Evolutionary conservation across 768 basidiomycete species (phyloP).

Genomic region (Neoboletus brunneissimus): DNA sequence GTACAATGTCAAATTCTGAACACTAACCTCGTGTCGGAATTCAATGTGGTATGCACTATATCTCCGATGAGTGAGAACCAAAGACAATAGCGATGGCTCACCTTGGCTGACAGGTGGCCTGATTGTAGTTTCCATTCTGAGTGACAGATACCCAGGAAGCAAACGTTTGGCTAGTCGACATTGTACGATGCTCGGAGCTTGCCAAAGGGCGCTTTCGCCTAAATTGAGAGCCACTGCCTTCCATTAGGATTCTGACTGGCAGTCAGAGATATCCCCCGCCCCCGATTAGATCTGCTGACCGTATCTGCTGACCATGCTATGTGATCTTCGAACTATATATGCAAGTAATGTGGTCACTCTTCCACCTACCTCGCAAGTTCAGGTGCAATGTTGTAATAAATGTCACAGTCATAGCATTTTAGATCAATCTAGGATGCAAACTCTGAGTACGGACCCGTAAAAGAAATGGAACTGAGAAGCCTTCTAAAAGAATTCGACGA

Average conservation of each 20-base stretch:
- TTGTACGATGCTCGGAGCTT: slow-evolving; percentile 2
- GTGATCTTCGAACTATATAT: background rate
- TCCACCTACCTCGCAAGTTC: background rate
- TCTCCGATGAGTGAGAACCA: slow-evolving; percentile 11
- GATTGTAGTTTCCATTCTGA: slow-evolving; percentile 12
- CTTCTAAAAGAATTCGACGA: background rate
- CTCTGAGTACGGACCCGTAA: background rate
- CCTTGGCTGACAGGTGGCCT: slow-evolving; percentile 17
- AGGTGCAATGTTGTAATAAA: background rate
- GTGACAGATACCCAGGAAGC: slow-evolving; percentile 3
- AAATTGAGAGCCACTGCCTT: background rate
- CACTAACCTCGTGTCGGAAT: slow-evolving; percentile 7
- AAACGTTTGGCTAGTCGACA: background rate
- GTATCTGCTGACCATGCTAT: background rate
- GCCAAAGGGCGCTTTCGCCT: background rate
- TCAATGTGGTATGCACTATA: background rate
- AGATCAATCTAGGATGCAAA: background rate
- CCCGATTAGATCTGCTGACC: background rate
- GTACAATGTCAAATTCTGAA: background rate
- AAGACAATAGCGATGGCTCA: slow-evolving; percentile 18
- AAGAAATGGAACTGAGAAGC: background rate
- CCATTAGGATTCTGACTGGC: slow-evolving; percentile 7
- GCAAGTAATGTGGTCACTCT: background rate
- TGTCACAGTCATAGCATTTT: background rate
- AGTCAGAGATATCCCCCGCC: background rate